These are phyloP conservation scores for Arthrinium phaeospermum DNA, from an alignment of 2,329 filamentous ascomycete species.

Conservation along the genomic window DNA sequence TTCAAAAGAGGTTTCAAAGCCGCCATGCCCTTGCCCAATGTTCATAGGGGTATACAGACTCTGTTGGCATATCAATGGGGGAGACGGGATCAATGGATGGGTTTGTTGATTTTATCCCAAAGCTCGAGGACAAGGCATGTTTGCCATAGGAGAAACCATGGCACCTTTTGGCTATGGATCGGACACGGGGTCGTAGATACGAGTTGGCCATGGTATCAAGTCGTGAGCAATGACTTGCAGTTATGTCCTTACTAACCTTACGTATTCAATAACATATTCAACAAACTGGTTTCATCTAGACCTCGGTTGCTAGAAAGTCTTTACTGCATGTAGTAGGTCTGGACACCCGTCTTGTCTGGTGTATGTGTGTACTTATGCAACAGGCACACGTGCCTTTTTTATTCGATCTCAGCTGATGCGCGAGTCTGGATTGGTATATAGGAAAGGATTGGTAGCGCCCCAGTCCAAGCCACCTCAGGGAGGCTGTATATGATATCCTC, in stretches of 20 bases:
- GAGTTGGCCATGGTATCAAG: neutral
- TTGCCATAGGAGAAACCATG: neutral
- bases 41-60: neutral
- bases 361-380: neutral
- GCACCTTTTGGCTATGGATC: neutral
- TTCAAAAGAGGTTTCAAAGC: constrained; percentile 1
- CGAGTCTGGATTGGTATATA: neutral
- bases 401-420: neutral
- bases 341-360: neutral
- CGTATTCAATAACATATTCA: neutral
- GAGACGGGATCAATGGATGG: neutral
- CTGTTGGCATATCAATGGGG: neutral
- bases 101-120: neutral
- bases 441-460: neutral
- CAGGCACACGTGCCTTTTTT: neutral
- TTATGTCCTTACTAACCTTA: neutral
- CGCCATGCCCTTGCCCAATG: neutral
- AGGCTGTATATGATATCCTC: neutral
- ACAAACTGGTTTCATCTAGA: neutral
- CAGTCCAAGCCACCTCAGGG: neutral
- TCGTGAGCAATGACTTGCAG: neutral
- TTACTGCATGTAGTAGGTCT: neutral
- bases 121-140: neutral
- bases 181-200: neutral
- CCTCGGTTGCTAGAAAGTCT: neutral